These are phyloP conservation scores for Ganoderma meredithae DNA, from an alignment of 1,284 basidiomycete genomes.

Conservation along the genomic window DNA sequence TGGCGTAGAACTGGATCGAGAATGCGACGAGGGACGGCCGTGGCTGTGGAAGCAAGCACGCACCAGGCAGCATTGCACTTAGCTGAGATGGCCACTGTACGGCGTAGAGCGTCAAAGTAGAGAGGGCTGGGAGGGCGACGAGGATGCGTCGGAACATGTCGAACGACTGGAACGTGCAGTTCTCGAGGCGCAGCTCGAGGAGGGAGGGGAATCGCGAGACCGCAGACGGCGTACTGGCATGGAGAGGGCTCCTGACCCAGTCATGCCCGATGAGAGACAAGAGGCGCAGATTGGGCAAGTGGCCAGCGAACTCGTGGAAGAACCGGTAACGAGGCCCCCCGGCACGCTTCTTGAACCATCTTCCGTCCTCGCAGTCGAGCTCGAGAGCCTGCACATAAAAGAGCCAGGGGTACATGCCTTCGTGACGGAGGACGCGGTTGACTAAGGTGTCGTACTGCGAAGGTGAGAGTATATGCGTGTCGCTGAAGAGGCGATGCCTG, in stretches of 20 bases:
- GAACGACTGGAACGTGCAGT: background rate
- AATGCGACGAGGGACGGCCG: background rate
- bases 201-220: background rate
- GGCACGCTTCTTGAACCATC: background rate
- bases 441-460: background rate
- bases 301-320: background rate
- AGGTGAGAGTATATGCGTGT: background rate
- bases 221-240: background rate
- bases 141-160: background rate
- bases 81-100: background rate
- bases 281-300: background rate
- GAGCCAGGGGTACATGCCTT: background rate
- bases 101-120: background rate
- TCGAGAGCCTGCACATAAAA: background rate
- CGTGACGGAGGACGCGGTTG: background rate
- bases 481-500: background rate
- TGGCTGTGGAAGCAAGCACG: background rate
- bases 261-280: background rate
- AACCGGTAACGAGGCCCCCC: background rate
- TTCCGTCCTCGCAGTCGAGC: background rate
- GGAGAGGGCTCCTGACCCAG: background rate
- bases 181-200: background rate
- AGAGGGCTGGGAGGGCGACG: background rate
- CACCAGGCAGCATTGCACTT: background rate
- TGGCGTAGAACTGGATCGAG: background rate